Evolutionary conservation across 2,329 filamentous ascomycete genomes (phyloP), one percentile per base, ranked within the genome.

Genomic region (Fusarium burgessii): DNA sequence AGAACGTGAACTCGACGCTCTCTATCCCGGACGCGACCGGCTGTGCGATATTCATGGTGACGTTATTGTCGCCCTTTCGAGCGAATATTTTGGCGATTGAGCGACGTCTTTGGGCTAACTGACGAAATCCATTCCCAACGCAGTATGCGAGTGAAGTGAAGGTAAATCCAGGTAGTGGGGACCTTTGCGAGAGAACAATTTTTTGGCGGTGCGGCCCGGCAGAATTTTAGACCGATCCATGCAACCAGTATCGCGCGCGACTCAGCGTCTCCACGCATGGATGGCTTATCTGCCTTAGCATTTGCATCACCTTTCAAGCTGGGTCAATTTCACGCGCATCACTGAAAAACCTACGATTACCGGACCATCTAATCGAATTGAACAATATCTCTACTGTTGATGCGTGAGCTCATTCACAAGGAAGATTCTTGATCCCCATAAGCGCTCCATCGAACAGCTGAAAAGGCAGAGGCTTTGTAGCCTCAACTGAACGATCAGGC

Each of bases 1-100:
- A 89, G 78, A 97, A 93, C 47, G 90, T 91, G 81, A 99, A 99
- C 80, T 97, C 93, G 78, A 99, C 93, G 79, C 91, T 92, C 80
- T 92, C 89, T 77, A 99, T 92, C 79, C 91, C 87, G 77, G 94
- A 97, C 72, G 92, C 88, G 70, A 97, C 89, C 46, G 96, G 95
- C 78, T 95, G 93, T 68, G 92, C 90, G 76, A 92, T 89, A 79
- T 92, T 92, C 90, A 92, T 91, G 73, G 76, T 82, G 74, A 52
- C 25, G 51, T 62, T 65, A 54, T 50, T 68, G 58, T 45, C 70
- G 61, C 68, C 67, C 64, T 58, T 49, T 64, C 58, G 62, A 58
- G 66, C 60, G 63, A 57, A 50, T 49, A 50, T 61, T 66, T 68
- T 76, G 63, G 63, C 62, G 68, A 68, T 71, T 70, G 58, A 72